These are phyloP conservation scores for Grosmannia huntii DNA, from an alignment of 2,329 filamentous ascomycete species.

Conservation along the genomic window DNA sequence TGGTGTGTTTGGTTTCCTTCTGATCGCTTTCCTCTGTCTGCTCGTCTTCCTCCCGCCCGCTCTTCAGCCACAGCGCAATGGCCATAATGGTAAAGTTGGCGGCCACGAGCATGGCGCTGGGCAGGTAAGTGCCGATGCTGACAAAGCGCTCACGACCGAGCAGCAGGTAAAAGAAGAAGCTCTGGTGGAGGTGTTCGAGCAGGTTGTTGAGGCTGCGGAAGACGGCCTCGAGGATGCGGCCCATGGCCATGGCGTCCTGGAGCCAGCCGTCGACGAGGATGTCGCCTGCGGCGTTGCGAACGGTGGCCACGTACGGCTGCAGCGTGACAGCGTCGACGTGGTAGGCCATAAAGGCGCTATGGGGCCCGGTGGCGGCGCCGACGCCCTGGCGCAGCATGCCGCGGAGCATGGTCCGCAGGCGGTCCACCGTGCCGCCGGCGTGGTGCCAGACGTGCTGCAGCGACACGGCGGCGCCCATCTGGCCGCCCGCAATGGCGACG, in stretches of 20 bases:
- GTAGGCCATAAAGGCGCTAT: conserved; percentile 94
- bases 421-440: conserved; percentile 70
- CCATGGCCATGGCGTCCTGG: conserved; percentile 94
- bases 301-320: conserved; percentile 48
- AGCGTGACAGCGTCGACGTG: conserved; percentile 93
- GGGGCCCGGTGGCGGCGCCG: conserved; percentile 77
- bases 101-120: conserved; percentile 93
- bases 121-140: conserved; percentile 93
- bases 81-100: conserved; percentile 93
- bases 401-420: conserved; percentile 76
- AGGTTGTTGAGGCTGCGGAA: conserved; percentile 93
- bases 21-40: conserved; percentile 7
- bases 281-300: conserved; percentile 27
- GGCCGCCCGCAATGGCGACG: conserved; percentile 71
- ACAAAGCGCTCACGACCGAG: conserved; percentile 89
- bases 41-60: conserved; percentile 40
- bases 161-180: conserved; percentile 97
- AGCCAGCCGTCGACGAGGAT: conserved; percentile 61
- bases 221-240: conserved; percentile 75
- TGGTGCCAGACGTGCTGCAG: conserved; percentile 80
- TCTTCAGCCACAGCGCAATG: conserved; percentile 86
- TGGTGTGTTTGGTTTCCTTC: conserved; percentile 9
- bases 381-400: conserved; percentile 89
- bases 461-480: conserved; percentile 78
- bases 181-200: conserved; percentile 92